Conservation (phyloP, 2,329 filamentous ascomycete genomes). For the Microsporum audouinii region DNA sequence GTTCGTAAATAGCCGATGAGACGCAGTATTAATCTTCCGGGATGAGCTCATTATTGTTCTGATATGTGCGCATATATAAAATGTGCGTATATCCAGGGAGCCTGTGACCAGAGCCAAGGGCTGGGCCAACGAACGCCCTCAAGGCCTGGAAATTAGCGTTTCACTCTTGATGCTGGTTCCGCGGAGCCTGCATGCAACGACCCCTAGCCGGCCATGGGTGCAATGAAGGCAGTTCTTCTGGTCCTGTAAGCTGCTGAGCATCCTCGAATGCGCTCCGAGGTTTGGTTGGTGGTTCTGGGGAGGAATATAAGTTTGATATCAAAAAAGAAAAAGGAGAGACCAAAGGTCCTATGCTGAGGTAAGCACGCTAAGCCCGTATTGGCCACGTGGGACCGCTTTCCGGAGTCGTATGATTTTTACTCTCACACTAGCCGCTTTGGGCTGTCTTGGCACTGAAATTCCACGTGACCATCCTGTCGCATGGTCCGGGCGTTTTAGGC, state of each 20-base stretch:
- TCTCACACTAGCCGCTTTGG: background rate
- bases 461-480: background rate
- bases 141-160: background rate
- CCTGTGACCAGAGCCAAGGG: background rate
- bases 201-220: background rate
- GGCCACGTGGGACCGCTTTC: background rate
- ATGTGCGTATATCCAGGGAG: background rate
- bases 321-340: background rate
- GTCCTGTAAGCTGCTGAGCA: too few relatives aligned
- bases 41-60: background rate
- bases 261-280: too few relatives aligned
- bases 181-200: background rate
- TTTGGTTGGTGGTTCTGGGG: too few relatives aligned
- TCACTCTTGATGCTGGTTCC: background rate
- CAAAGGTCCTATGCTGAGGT: background rate
- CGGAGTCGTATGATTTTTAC: background rate
- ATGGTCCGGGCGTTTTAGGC: background rate
- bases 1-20: conserved; percentile 3
- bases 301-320: background rate
- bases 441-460: background rate
- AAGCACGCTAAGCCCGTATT: background rate
- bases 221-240: background rate
- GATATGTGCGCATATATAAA: background rate
- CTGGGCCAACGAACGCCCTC: background rate
- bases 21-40: conserved; percentile 4